Base-by-base conservation (phyloP, 768 basidiomycete genomes). In the Russula griseocarnosa region DNA sequence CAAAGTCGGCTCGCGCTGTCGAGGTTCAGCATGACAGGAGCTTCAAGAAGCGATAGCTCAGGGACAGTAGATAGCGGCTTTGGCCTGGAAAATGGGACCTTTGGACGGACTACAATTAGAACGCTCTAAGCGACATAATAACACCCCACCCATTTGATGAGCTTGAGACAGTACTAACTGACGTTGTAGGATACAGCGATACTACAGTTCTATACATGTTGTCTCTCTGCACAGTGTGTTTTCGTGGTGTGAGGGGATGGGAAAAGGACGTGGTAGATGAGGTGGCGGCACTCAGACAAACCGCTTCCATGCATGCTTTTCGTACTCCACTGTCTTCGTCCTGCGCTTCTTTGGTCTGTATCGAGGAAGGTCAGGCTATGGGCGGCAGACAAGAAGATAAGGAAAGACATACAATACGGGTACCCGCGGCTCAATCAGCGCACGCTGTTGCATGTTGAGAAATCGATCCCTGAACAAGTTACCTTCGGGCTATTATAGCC, bases 401-500 rank as follows among this genome's bases (percentile, higher is more conserved):
- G 46, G 10, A 16, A 38, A 14, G 5, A 81, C 84, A 59, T 73
- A 94, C 92, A 87, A 61, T 44, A 93, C 85, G 28, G 81, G 87
- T n/a, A 83, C 82, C 20, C 93, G 85, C 20, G 94, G 94, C 72
- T 97, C 94, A 55, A 96, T 77, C 44, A 95, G 79, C 0, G 90
- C 92, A 32, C 93, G 82, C 66, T 94, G 90, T 70, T 96, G 94
- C 71, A 97, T 76, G 72, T 89, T 93, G 34, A 87, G 74, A 77
- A 93, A 94, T 1, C 92, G 84, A 73, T 97, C 94, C 26, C 86
- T 82, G 82, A 96, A 96, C 38, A 94, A 76, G 72, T 96, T 97
- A 28, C 94, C 94, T 78, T 97, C 94, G 20, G 92, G 91, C 94
- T 96, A 65, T 36, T 96, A 65, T 36, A 56, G 24, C 22, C 53